Evolutionary conservation across 202 grass and related monocot species (phyloP).

Genomic region (Panicum virgatum): DNA sequence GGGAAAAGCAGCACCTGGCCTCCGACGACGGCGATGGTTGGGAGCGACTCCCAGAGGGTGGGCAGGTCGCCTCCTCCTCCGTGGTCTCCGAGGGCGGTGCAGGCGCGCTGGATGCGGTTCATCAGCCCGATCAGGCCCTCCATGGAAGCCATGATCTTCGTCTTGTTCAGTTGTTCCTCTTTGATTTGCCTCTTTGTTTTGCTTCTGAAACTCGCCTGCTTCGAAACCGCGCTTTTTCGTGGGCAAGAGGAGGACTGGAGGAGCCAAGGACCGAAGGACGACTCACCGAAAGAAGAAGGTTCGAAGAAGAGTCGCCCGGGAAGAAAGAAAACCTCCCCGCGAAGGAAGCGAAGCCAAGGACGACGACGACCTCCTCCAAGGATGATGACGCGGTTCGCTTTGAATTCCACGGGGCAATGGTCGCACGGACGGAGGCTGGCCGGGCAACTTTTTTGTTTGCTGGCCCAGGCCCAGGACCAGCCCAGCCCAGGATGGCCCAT

Average conservation of each 20-base stretch:
- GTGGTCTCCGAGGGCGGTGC: conserved; percentile 72
- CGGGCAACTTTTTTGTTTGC: neutral
- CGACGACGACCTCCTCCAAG: neutral
- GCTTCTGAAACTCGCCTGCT: neutral
- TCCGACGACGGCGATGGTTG: conserved; percentile 74
- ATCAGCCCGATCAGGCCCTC: conserved; percentile 66
- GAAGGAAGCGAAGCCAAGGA: neutral
- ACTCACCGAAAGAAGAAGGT: neutral
- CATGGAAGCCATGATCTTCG: conserved; percentile 43
- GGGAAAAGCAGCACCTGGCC: conserved; percentile 52
- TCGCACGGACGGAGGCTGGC: too few species aligned
- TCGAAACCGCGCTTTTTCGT: too few species aligned
- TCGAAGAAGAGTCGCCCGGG: neutral
- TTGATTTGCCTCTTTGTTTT: neutral
- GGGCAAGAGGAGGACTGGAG: neutral
- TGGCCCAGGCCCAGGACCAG: neutral
- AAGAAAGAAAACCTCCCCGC: neutral
- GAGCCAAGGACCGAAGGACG: neutral
- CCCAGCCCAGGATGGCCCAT: neutral
- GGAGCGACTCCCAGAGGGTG: conserved; percentile 79
- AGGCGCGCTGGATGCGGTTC: conserved; percentile 73
- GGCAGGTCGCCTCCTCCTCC: conserved; percentile 45
- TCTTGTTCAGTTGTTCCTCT: neutral
- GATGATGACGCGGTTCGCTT: neutral
- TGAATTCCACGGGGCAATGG: neutral